phyloP scores from a whole-genome alignment of 495 filamentous ascomycete species.

The Neurospora africana region DNA sequence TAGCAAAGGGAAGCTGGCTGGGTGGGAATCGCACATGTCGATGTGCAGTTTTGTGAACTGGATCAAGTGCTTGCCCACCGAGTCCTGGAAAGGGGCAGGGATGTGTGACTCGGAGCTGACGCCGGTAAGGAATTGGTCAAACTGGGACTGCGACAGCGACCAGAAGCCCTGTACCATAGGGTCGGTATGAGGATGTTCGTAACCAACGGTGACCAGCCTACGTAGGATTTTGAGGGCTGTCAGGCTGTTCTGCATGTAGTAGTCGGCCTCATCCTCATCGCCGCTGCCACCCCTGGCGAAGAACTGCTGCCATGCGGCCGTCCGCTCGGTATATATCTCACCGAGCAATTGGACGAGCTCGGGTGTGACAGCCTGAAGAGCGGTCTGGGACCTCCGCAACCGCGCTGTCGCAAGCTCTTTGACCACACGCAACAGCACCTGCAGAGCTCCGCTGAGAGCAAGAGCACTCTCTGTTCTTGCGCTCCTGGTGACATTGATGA shows the following conservation, averaged over 20 bases:
- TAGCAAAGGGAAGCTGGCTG: conserved; percentile 69
- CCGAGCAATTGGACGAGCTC: conserved; percentile 70
- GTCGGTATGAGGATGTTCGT: conserved; percentile 70
- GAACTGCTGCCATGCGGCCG: conserved; percentile 57
- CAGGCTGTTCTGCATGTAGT: conserved; percentile 63
- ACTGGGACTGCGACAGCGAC: conserved; percentile 57
- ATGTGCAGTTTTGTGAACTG: conserved; percentile 89
- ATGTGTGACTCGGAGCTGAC: conserved; percentile 38
- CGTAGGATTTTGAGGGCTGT: conserved; percentile 69
- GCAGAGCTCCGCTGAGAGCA: conserved; percentile 57
- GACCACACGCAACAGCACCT: conserved; percentile 71
- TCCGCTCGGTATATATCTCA: conserved; percentile 64
- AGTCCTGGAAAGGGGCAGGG: conserved; percentile 31
- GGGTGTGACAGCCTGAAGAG: conserved; percentile 63
- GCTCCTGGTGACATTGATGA: conserved; percentile 51
- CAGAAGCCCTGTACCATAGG: conserved; percentile 67
- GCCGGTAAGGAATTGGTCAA: conserved; percentile 54
- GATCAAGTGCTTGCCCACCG: conserved; percentile 73
- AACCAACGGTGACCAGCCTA: conserved; percentile 70
- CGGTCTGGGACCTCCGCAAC: conserved; percentile 55
- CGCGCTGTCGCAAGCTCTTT: conserved; percentile 82
- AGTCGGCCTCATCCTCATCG: conserved; percentile 47
- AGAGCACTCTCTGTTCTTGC: conserved; percentile 34
- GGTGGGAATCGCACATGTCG: conserved; percentile 64
- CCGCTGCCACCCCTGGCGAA: conserved; percentile 31